Base-by-base conservation (phyloP, 805 yeast species). In the Deakozyma indianensis region DNA sequence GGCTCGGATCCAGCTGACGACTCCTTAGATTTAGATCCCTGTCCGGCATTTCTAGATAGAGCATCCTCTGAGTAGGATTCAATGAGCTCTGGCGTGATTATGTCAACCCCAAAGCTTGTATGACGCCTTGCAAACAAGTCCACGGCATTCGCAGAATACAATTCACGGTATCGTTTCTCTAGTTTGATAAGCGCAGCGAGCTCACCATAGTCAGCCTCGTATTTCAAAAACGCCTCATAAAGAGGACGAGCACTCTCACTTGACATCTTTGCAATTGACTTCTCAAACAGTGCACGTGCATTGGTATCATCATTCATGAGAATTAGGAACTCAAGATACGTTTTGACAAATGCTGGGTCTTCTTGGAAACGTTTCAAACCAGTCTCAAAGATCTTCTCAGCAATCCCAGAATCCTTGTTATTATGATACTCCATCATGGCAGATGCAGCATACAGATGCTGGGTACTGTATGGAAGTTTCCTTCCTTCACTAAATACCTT, bases 201-300 rank as follows among this genome's bases (percentile, higher is more conserved):
- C 52, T 81, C 87, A 28, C 90, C 84, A 56, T 74, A 78, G 45
- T 71, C 72, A 1, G 81, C 68, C 50, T 88, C 94, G 57, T 79
- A 80, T 43, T 71, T 66, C 42, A 83, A 71, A 62, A 81, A 83
- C 41, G 70, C 65, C 45, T 74, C 74, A 53, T 71, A 77, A 32
- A 82, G 64, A 35, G 63, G 64, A 45, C 70, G 65, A 1, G 58
- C 58, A 16, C 56, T 60, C n/a, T 60, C 64, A 1, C 64, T 60
- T 35, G 65, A 68, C 48, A 77, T 63, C 41, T 73, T 77, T 7
- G 80, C 75, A 7, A 82, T 68, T 0, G 87, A 77, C 2, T 82
- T 72, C 60, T 92, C 97, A 58, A 90, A 81, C 29, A 86, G 69
- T 5, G 86, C 83, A 53, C 90, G 80, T 16, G 87, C 83, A 55